Percentiles rank a stretch among this genome's conserved stretches.
These are phyloP conservation scores for Nothopassalora personata DNA, from an alignment of 2,329 filamentous ascomycete genomes.

Conservation along the genomic window DNA sequence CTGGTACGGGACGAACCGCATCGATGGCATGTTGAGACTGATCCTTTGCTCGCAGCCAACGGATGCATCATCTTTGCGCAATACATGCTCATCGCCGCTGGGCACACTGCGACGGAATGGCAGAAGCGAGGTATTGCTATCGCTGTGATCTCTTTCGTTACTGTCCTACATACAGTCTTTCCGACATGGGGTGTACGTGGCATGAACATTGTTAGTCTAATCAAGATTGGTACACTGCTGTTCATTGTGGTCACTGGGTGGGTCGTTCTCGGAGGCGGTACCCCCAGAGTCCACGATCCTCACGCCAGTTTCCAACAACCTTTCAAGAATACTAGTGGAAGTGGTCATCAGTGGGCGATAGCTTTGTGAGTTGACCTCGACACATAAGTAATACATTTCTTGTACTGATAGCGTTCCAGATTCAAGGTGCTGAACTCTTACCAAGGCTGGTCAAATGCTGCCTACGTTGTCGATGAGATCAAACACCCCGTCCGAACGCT, in stretches of 20 bases:
- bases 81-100: slow-evolving; percentile 57
- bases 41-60: slow-evolving; percentile 44
- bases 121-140: slow-evolving; percentile 62
- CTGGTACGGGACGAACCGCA: slow-evolving; percentile 16
- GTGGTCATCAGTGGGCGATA: slow-evolving; percentile 48
- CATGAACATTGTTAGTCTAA: slow-evolving; percentile 49
- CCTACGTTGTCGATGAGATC: slow-evolving; percentile 59
- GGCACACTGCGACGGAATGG: slow-evolving; percentile 51
- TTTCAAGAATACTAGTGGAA: slow-evolving; percentile 45
- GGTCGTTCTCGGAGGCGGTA: slow-evolving; percentile 56
- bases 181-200: slow-evolving; percentile 33
- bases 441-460: slow-evolving; percentile 46
- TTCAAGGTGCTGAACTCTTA: slow-evolving; percentile 43
- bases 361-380: slow-evolving; percentile 40
- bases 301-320: slow-evolving; percentile 51
- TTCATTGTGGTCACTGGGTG: slow-evolving; percentile 51
- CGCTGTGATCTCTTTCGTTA: slow-evolving; percentile 36
- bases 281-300: slow-evolving; percentile 44
- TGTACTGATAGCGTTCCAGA: neutral
- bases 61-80: slow-evolving; percentile 56
- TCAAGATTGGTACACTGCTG: slow-evolving; percentile 58
- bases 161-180: slow-evolving; percentile 52
- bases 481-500: slow-evolving; percentile 28
- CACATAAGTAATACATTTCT: neutral
- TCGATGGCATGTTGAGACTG: slow-evolving; percentile 35